These are phyloP conservation scores for Asterophora lycoperdoides DNA, from an alignment of 768 basidiomycete genomes.

Conservation along the genomic window DNA sequence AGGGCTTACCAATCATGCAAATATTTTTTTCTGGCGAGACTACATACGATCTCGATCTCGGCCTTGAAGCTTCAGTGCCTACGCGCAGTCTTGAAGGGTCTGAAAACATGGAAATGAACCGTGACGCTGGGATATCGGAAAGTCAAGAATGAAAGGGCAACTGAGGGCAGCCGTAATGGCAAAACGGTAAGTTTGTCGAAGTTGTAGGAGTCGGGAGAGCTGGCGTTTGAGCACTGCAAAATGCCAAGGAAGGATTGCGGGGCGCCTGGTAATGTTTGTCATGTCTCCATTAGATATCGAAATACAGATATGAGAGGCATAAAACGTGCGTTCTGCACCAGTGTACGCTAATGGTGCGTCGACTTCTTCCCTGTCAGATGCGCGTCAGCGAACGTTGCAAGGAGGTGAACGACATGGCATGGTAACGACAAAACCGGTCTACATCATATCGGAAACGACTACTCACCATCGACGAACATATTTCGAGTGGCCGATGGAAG, in stretches of 20 bases:
- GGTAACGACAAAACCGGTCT: background rate
- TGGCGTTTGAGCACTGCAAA: too few relatives aligned
- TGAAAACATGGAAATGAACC: too few relatives aligned
- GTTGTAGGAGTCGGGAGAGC: too few relatives aligned
- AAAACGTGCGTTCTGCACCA: background rate
- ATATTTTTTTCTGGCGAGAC: too few relatives aligned
- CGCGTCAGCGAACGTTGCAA: background rate
- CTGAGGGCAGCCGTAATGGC: too few relatives aligned
- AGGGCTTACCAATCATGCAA: too few relatives aligned
- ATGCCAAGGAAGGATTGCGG: background rate
- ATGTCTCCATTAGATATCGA: background rate
- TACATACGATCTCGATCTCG: too few relatives aligned
- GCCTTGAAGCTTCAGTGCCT: too few relatives aligned
- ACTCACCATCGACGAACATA: slow-evolving; percentile 93
- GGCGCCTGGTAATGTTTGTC: background rate
- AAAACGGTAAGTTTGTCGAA: too few relatives aligned
- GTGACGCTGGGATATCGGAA: too few relatives aligned
- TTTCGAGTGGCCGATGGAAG: slow-evolving; percentile 92
- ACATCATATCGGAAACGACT: background rate
- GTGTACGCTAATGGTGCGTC: background rate
- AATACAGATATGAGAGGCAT: background rate
- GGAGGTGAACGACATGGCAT: background rate
- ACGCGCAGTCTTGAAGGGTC: too few relatives aligned
- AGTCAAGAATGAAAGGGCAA: too few relatives aligned
- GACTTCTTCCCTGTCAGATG: slow-evolving; percentile 4